Percentiles rank a stretch among this genome's conserved stretches.
Conservation (phyloP, 192 early-diverging fungal species). For the Blastocladiella britannica region DNA sequence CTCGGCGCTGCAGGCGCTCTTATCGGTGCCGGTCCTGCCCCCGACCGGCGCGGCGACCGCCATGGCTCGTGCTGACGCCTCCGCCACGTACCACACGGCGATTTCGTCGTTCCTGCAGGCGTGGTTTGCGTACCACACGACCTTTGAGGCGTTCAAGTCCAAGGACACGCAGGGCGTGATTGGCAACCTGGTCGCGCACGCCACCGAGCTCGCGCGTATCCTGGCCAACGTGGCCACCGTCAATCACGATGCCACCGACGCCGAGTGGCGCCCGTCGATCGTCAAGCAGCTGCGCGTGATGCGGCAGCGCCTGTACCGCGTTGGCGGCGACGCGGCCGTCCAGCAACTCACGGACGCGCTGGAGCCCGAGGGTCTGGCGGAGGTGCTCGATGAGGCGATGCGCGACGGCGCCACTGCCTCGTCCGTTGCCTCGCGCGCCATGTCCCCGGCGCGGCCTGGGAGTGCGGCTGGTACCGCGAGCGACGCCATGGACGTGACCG, state of each 20-base stretch:
- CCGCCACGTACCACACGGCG: not conserved
- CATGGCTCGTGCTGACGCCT: too few relatives aligned
- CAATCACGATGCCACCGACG: conserved; percentile 21
- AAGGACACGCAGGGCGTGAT: conserved; percentile 40
- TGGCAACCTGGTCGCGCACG: conserved; percentile 40
- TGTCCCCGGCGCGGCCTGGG: too few relatives aligned
- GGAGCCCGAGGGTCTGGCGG: not conserved
- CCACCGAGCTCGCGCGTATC: conserved; percentile 37
- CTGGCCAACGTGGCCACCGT: conserved; percentile 36
- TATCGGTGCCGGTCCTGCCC: too few relatives aligned
- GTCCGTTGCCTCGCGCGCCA: too few relatives aligned
- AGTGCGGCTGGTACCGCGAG: too few relatives aligned
- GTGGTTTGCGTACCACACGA: conserved; percentile 34
- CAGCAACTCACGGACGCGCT: conserved; percentile 12
- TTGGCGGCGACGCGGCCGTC: conserved; percentile 24
- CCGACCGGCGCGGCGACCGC: too few relatives aligned
- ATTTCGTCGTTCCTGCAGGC: conserved; percentile 18
- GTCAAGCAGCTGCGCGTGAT: conserved; percentile 35
- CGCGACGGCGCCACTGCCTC: not conserved
- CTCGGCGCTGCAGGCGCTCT: not conserved
- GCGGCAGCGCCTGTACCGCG: conserved; percentile 15
- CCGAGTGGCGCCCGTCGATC: conserved; percentile 36
- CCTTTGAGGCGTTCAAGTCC: conserved; percentile 52
- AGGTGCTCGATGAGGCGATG: not conserved
- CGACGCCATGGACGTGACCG: too few relatives aligned